These are phyloP conservation scores for Brassica cretica DNA, from an alignment of 345 rosid species.

Conservation along the genomic window DNA sequence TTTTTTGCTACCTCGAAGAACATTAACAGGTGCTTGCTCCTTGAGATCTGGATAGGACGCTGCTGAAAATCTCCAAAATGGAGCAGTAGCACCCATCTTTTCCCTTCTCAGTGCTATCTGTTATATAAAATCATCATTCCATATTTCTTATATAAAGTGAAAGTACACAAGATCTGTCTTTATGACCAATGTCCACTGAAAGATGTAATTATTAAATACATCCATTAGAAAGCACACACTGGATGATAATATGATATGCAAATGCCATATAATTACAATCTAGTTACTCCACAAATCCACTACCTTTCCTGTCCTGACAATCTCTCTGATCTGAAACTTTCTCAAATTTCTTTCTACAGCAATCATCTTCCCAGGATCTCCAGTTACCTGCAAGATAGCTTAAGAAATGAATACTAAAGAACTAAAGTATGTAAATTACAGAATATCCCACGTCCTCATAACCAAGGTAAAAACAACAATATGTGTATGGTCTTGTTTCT, in stretches of 20 bases:
- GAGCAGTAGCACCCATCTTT: conserved; percentile 88
- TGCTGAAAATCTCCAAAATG: conserved; percentile 97
- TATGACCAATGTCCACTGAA: neutral
- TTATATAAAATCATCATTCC: conserved; percentile 17
- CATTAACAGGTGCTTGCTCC: conserved; percentile 45
- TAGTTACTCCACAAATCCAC: conserved; percentile 16
- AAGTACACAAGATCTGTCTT: conserved; percentile 10
- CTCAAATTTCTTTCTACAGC: conserved; percentile 83
- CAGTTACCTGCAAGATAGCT: conserved; percentile 66
- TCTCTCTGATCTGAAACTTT: conserved; percentile 91
- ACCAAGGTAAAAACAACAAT: conserved; percentile 12
- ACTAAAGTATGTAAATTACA: neutral
- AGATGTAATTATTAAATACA: conserved; percentile 7
- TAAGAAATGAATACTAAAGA: neutral
- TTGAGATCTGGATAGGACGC: conserved; percentile 94
- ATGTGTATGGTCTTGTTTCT: conserved; percentile 1
- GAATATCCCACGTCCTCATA: neutral
- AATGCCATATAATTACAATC: conserved; percentile 4
- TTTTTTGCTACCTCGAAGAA: conserved; percentile 48
- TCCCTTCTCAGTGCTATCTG: conserved; percentile 95
- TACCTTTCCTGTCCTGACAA: conserved; percentile 77
- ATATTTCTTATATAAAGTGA: conserved; percentile 17
- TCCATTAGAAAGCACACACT: conserved; percentile 17
- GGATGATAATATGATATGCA: neutral
- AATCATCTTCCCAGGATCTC: conserved; percentile 96